Evolutionary conservation across 768 basidiomycete species (phyloP), one percentile per base, ranked within the genome.

Genomic region (Holtermannia corniformis): DNA sequence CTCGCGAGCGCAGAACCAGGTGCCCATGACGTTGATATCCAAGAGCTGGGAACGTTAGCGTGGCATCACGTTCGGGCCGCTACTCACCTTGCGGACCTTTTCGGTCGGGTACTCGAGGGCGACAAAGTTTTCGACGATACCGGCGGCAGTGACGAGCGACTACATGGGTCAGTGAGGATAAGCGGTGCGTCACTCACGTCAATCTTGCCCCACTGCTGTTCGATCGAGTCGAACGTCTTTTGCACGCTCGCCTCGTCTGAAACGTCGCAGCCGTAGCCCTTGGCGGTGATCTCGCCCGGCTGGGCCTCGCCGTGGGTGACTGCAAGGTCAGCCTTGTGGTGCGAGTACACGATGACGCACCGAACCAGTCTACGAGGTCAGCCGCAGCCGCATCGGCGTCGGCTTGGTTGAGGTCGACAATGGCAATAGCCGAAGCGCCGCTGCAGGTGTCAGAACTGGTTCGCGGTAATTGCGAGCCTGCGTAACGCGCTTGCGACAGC

Each of bases 1-100:
- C 73, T 96, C 91, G 23, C 93, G 83, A 10, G 93, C 93, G n/a
- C 90, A 93, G 75, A 85, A 93, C 76, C 87, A 92, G 13, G 82
- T 82, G 20, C 72, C 71, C 64, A 48, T 0, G 4, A 16, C 19
- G 3, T 1, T 12, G 14, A 20, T 28, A 3, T 28, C 2, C 16
- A 37, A 11, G 3, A 45, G 19, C 20, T 53, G 7, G 16, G 16
- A 2, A 14, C 2, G 1, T 1, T 19, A 14, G 2, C 4, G 3
- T 52, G 50, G 24, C 26, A 51, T 91, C 92, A 69, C 87, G 41
- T 96, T 86, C 65, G 96, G 96, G 76, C 96, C 81, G 64, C 90
- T 88, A 68, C 85, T 87, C 51, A 97, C 75, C 51, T 82, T 80
- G 70, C 83, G 84, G 63, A 89, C 81, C 48, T 85, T 83, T 57